Base-by-base conservation (phyloP, 2,329 filamentous ascomycete species). In the Neophaeococcomyces mojaviensis region DNA sequence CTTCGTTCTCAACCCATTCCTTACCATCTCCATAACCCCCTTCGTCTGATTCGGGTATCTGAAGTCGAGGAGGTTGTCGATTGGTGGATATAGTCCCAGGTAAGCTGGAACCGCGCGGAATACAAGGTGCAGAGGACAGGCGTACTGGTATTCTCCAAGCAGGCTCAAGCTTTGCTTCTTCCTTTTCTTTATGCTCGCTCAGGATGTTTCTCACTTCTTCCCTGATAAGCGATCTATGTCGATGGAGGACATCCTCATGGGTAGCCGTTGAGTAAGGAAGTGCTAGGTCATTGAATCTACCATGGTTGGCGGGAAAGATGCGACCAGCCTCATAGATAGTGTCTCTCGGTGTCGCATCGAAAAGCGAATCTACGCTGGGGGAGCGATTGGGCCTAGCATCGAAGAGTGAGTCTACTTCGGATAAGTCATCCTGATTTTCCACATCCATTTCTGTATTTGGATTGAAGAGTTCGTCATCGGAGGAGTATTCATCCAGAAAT, bases 111-210 rank as follows among this genome's bases (percentile, higher is more conserved):
- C 41, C 31, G n/a, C 18, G 10, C 8, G 34, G 37, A 26, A 9
- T 33, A 18, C 18, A 30, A 7, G 34, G 20, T 13, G 18, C 20
- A 4, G 36, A 24, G n/a, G 43, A 20, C 37, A 43, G 31, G 6
- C 41, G 45, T 20, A 46, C 39, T 20, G 55, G 55, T 24, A 58
- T 49, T 9, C 54, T 55, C 55, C 55, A 58, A 31, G 55, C 55
- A 31, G 54, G 50, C 39, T 58, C 55, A 31, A 58, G 52, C 35
- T 55, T 51, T 37, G 48, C 50, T 48, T 58, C 54, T 40, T 48
- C 49, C 30, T 47, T 42, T 45, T 44, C 43, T 35, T 45, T 44
- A 15, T 55, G 37, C 24, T 55, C 45, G 13, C 40, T 40, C 24
- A 58, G 31, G 9, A 56, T 50, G 33, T 53, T 48, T 16, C 40